Evolutionary conservation across 164 flowering plant genomes (phyloP).

Genomic region (Tetrastigma voinierianum): DNA sequence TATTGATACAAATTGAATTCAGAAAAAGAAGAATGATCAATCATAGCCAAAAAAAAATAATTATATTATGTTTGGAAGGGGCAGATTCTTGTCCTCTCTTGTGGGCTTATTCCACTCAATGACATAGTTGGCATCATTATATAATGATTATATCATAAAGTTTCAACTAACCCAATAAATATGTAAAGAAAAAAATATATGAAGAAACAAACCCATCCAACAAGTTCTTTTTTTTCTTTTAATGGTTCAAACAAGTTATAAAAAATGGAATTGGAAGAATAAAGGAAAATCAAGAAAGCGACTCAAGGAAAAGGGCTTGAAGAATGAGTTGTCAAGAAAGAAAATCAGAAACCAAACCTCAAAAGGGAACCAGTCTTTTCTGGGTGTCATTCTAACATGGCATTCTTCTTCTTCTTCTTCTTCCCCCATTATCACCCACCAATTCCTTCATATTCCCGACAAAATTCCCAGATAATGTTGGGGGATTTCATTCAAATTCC

Average conservation of each 20-base stretch:
- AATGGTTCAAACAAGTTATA: no score
- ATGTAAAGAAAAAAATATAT: not conserved
- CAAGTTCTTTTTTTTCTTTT: no score
- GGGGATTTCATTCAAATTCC: not conserved
- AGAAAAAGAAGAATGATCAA: not conserved
- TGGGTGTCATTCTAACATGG: constrained; percentile 11
- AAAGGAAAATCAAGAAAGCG: no score
- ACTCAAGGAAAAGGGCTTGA: no score
- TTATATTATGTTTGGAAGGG: not conserved
- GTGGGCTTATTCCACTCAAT: not conserved
- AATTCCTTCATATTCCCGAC: not conserved
- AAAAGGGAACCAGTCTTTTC: constrained; percentile 6
- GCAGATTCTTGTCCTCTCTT: constrained; percentile 6
- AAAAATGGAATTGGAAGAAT: no score
- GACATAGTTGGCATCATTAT: constrained; percentile 12
- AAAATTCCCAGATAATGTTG: not conserved
- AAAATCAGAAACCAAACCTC: not conserved
- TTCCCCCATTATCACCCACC: not conserved
- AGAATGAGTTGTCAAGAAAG: not conserved
- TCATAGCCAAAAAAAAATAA: not conserved
- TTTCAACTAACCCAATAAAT: constrained; percentile 10
- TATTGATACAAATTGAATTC: no score
- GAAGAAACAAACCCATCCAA: no score
- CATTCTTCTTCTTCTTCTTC: not conserved
- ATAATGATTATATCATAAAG: not conserved